phyloP scores from a whole-genome alignment of 768 basidiomycete genomes.

The Mycena sanguinolenta region DNA sequence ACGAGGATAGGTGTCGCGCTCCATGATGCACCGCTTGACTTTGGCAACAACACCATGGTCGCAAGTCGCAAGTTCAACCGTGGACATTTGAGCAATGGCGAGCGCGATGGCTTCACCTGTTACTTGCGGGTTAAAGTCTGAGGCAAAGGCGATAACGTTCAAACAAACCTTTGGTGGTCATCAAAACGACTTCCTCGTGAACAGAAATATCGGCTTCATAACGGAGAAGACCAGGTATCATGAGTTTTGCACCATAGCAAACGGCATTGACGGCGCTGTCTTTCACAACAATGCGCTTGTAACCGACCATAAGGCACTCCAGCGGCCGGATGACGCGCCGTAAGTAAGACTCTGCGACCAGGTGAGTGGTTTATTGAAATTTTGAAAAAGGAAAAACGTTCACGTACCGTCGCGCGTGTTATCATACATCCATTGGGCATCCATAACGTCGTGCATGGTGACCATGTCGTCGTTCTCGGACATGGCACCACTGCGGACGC shows the following conservation, averaged over 20 bases:
- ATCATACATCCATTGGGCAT: constrained; percentile 98
- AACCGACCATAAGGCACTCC: constrained; percentile 93
- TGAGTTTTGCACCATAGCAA: constrained; percentile 99
- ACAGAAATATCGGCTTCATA: constrained; percentile 96
- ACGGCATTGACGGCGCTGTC: constrained; percentile 99
- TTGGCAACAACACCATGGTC: constrained; percentile 99
- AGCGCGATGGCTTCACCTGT: constrained; percentile 93
- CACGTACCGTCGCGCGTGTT: constrained; percentile 92
- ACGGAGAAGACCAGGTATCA: constrained; percentile 98
- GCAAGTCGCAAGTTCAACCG: constrained; percentile 96
- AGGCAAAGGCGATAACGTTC: background rate
- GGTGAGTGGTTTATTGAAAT: background rate
- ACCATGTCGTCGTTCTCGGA: constrained; percentile 98
- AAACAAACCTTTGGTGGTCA: constrained; percentile 93
- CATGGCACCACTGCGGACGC: constrained; percentile 96
- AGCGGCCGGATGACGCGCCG: constrained; percentile 94
- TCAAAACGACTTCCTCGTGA: constrained; percentile 96
- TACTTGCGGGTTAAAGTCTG: constrained; percentile 7
- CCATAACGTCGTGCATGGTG: constrained; percentile 99
- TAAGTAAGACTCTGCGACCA: constrained; percentile 88
- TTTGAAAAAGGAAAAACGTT: background rate
- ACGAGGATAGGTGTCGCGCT: constrained; percentile 97
- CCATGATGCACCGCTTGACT: constrained; percentile 99
- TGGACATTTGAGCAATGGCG: constrained; percentile 97
- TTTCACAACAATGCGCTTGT: constrained; percentile 99